These are phyloP conservation scores for Fusarium tupiense DNA, from an alignment of 2,329 filamentous ascomycete genomes.

Conservation along the genomic window DNA sequence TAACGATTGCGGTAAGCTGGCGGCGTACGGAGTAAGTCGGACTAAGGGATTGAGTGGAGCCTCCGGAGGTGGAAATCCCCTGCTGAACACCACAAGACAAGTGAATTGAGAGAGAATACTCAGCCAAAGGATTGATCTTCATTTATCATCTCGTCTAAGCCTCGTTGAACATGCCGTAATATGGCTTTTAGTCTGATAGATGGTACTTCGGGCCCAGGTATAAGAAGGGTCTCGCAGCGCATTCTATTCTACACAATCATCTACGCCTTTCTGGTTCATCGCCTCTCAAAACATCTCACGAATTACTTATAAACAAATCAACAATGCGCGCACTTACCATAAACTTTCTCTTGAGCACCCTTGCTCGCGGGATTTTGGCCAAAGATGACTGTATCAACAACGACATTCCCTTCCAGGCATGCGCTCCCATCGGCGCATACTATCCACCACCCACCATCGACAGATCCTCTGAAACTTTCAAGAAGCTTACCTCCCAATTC, in stretches of 20 bases:
- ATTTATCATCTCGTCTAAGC: not conserved
- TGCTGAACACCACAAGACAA: not conserved
- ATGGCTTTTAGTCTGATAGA: accelerated
- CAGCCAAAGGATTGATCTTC: not conserved
- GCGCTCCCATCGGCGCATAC: conserved; percentile 34
- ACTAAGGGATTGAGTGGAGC: not conserved
- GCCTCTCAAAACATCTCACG: not conserved
- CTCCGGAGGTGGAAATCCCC: not conserved
- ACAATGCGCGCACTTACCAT: not conserved
- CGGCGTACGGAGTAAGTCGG: not conserved
- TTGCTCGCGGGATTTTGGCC: not conserved
- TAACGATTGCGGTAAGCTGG: not conserved
- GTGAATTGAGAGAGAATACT: not conserved
- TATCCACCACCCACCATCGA: conserved; percentile 31
- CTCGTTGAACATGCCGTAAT: accelerated
- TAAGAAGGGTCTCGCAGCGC: not conserved
- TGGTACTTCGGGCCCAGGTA: not conserved
- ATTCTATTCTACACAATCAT: not conserved
- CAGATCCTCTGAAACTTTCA: not conserved
- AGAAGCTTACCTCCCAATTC: not conserved
- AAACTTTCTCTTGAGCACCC: not conserved
- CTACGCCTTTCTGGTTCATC: not conserved
- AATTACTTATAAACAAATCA: accelerated
- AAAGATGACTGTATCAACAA: not conserved
- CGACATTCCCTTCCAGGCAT: conserved; percentile 27